phyloP scores from a whole-genome alignment of 352 stramenopile species.

The Globisporangium rhizosaccharum region DNA sequence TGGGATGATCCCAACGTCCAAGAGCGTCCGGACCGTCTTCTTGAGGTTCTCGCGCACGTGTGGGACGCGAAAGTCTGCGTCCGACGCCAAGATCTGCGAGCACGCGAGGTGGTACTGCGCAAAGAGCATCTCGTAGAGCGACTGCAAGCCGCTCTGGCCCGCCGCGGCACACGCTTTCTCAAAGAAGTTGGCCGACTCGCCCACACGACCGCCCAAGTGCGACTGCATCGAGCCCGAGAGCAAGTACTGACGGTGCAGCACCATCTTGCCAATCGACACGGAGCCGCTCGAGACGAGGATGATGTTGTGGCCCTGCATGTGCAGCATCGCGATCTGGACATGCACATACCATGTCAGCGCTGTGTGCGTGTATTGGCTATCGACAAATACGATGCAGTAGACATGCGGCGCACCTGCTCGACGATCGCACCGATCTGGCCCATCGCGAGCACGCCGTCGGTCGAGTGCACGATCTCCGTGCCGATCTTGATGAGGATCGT shows the following conservation, averaged over 20 bases:
- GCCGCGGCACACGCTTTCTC: slow-evolving; percentile 67
- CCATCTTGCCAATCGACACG: slow-evolving; percentile 74
- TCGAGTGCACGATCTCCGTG: slow-evolving; percentile 81
- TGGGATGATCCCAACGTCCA: slow-evolving; percentile 81
- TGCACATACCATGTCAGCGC: too few relatives aligned
- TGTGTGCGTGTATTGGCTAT: slow-evolving; percentile 6
- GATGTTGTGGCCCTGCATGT: slow-evolving; percentile 80
- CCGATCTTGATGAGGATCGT: slow-evolving; percentile 85
- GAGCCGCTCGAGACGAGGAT: slow-evolving; percentile 83
- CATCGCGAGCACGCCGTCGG: slow-evolving; percentile 70
- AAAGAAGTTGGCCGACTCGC: slow-evolving; percentile 51
- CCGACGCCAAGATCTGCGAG: slow-evolving; percentile 74
- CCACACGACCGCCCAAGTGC: slow-evolving; percentile 61
- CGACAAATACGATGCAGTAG: background rate
- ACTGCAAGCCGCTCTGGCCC: slow-evolving; percentile 76
- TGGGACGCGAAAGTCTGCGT: slow-evolving; percentile 70
- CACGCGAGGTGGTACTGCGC: slow-evolving; percentile 80
- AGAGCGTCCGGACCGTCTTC: slow-evolving; percentile 50
- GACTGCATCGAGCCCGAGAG: slow-evolving; percentile 82
- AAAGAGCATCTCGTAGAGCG: slow-evolving; percentile 85
- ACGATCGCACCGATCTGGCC: slow-evolving; percentile 84
- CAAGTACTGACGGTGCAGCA: slow-evolving; percentile 75
- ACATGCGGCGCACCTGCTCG: slow-evolving; percentile 32
- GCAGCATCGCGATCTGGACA: slow-evolving; percentile 50
- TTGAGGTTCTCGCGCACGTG: slow-evolving; percentile 62